Evolutionary conservation across 495 filamentous ascomycete species (phyloP).

Genomic region (Bombardia bombarda): DNA sequence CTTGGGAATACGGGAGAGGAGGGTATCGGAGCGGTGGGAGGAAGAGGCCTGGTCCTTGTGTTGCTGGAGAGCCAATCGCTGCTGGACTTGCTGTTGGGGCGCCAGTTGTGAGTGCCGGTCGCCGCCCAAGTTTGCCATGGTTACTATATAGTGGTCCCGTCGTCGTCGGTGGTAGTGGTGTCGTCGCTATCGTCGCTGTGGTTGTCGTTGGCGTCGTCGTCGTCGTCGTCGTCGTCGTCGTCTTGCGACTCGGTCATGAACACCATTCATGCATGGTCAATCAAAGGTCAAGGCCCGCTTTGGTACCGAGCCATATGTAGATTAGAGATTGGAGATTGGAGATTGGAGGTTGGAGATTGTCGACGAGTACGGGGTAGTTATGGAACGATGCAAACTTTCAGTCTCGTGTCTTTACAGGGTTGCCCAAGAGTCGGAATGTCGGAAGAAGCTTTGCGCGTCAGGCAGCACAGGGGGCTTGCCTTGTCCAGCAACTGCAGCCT

Average conservation of each 20-base stretch:
- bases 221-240: background rate
- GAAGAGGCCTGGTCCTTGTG: background rate
- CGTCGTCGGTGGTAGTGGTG: background rate
- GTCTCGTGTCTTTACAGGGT: no score
- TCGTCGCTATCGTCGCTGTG: background rate
- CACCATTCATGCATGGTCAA: background rate
- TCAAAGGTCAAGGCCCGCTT: no score
- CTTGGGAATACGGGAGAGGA: conserved; percentile 42
- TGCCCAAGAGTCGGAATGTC: no score
- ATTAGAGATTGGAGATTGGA: no score
- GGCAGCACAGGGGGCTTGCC: no score
- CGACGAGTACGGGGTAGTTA: no score
- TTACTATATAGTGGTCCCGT: background rate
- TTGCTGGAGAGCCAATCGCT: background rate
- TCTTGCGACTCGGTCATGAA: background rate
- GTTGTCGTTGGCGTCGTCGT: background rate
- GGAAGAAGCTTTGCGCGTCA: no score
- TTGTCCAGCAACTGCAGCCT: no score
- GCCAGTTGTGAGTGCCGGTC: no score
- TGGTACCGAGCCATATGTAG: no score
- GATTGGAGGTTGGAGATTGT: no score
- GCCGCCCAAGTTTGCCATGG: background rate
- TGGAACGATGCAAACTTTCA: no score
- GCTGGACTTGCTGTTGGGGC: background rate
- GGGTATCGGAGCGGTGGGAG: conserved; percentile 6